phyloP scores from a whole-genome alignment of 768 basidiomycete genomes.

The Harrya chromipes region DNA sequence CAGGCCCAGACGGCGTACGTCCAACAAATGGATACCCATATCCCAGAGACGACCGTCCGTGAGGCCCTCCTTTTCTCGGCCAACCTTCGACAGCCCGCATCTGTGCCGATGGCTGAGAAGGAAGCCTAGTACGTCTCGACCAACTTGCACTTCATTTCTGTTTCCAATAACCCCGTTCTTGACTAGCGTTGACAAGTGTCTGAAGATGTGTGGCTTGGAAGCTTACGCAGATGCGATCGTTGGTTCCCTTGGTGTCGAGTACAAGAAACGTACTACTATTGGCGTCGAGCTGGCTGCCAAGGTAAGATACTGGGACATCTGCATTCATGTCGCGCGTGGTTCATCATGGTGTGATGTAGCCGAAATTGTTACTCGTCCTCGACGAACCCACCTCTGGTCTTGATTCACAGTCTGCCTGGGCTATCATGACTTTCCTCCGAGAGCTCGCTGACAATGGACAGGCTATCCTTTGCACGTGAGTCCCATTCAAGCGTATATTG shows the following conservation, averaged over 20 bases:
- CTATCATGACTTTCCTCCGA: constrained; percentile 45
- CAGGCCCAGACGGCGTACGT: constrained; percentile 50
- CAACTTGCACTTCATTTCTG: not conserved
- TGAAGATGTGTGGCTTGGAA: constrained; percentile 67
- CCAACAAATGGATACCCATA: constrained; percentile 83
- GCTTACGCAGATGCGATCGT: constrained; percentile 61
- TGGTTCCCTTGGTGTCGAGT: constrained; percentile 49
- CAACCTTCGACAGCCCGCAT: constrained; percentile 67
- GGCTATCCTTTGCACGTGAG: constrained; percentile 55
- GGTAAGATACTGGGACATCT: constrained; percentile 22
- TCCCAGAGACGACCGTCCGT: constrained; percentile 70
- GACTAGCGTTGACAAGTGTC: constrained; percentile 48
- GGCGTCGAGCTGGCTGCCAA: constrained; percentile 60
- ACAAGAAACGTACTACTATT: constrained; percentile 56
- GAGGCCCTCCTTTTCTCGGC: constrained; percentile 83
- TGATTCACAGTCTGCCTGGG: constrained; percentile 52
- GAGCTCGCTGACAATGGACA: constrained; percentile 54
- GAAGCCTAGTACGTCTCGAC: constrained; percentile 62
- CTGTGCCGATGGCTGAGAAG: constrained; percentile 66
- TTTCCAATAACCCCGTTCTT: not conserved
- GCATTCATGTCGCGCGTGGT: not conserved
- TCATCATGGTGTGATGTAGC: constrained; percentile 14
- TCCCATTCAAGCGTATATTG: too few species aligned
- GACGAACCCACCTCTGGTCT: constrained; percentile 62
- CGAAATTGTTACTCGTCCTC: constrained; percentile 51